A percentile compares a stretch with the other conserved stretches of the same genome.
Evolutionary conservation across 176 grass and related monocot genomes (phyloP).

Genomic region (Calamus simplicifolius): DNA sequence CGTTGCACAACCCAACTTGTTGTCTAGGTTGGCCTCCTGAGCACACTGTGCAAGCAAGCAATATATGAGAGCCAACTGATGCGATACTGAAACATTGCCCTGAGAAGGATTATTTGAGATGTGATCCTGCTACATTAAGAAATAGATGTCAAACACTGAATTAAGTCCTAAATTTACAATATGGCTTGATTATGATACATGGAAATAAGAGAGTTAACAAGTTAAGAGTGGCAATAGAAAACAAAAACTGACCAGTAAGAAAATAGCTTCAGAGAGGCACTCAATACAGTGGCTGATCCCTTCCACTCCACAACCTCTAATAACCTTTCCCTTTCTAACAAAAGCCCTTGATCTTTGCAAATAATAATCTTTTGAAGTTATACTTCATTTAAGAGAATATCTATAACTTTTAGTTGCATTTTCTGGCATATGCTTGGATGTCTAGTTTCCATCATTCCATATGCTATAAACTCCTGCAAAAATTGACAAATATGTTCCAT

Average conservation of each 20-base stretch:
- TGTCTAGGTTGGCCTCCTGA: constrained; percentile 56
- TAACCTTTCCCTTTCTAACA: constrained; percentile 45
- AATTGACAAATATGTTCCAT: constrained; percentile 1
- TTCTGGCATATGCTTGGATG: constrained; percentile 34
- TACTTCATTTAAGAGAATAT: constrained; percentile 64
- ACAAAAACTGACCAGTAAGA: constrained; percentile 60
- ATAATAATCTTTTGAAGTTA: constrained; percentile 51
- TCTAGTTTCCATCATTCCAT: constrained; percentile 41
- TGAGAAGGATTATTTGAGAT: constrained; percentile 22
- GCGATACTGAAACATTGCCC: constrained; percentile 13
- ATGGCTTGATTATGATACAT: too few species aligned
- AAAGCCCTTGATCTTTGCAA: constrained; percentile 62
- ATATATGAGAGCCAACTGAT: constrained; percentile 61
- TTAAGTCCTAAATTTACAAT: too few species aligned
- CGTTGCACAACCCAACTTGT: constrained; percentile 31
- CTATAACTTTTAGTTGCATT: constrained; percentile 54
- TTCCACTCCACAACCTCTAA: constrained; percentile 51
- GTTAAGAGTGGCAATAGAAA: too few species aligned
- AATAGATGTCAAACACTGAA: constrained; percentile 9
- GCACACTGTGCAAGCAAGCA: constrained; percentile 74
- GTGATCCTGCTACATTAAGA: neutral
- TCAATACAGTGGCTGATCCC: constrained; percentile 44
- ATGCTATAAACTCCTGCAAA: constrained; percentile 57
- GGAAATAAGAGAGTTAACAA: too few species aligned
- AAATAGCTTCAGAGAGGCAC: constrained; percentile 70